Percentiles rank a stretch among this genome's conserved stretches.
phyloP scores from a whole-genome alignment of 1,284 basidiomycete species.

The Xerocomus cyaneibrunnescens region DNA sequence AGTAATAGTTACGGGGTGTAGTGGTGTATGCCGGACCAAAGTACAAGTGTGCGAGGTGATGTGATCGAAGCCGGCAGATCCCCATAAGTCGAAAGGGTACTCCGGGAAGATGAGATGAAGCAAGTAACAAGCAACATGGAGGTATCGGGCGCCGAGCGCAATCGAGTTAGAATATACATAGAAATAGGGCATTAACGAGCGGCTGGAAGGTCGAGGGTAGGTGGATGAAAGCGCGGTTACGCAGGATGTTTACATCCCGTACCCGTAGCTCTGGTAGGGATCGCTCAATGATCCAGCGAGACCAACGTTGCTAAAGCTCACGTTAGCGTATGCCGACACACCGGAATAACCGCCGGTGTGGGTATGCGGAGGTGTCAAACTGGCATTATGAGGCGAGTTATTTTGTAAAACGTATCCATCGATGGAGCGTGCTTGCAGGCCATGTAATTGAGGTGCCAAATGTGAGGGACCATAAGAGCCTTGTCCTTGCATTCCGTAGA shows the following conservation, averaged over 20 bases:
- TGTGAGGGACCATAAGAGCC: slow-evolving; percentile 43
- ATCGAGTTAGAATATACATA: slow-evolving; percentile 39
- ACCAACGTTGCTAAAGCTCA: slow-evolving; percentile 58
- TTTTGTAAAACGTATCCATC: slow-evolving; percentile 78
- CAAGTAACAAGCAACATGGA: slow-evolving; percentile 37
- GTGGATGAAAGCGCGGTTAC: slow-evolving; percentile 11
- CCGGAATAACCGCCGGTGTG: slow-evolving; percentile 56
- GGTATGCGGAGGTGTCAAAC: slow-evolving; percentile 53
- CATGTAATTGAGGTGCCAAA: slow-evolving; percentile 51
- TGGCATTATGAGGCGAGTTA: slow-evolving; percentile 60
- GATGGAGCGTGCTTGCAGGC: slow-evolving; percentile 65
- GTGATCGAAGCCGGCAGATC: slow-evolving; percentile 41
- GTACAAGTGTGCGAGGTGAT: slow-evolving; percentile 65
- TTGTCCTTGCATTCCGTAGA: slow-evolving; percentile 59
- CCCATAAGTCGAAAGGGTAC: slow-evolving; percentile 36
- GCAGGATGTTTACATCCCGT: slow-evolving; percentile 61
- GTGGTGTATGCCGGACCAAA: slow-evolving; percentile 57
- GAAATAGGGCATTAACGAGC: slow-evolving; percentile 37
- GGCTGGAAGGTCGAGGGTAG: slow-evolving; percentile 17
- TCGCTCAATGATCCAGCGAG: slow-evolving; percentile 58
- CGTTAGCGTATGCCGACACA: slow-evolving; percentile 49
- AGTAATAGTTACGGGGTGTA: slow-evolving; percentile 43
- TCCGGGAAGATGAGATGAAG: slow-evolving; percentile 31
- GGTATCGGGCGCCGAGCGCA: slow-evolving; percentile 34
- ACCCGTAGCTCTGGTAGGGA: slow-evolving; percentile 76